Conservation (phyloP, 1,284 basidiomycete genomes). For the Microstroma glucosiphilum region DNA sequence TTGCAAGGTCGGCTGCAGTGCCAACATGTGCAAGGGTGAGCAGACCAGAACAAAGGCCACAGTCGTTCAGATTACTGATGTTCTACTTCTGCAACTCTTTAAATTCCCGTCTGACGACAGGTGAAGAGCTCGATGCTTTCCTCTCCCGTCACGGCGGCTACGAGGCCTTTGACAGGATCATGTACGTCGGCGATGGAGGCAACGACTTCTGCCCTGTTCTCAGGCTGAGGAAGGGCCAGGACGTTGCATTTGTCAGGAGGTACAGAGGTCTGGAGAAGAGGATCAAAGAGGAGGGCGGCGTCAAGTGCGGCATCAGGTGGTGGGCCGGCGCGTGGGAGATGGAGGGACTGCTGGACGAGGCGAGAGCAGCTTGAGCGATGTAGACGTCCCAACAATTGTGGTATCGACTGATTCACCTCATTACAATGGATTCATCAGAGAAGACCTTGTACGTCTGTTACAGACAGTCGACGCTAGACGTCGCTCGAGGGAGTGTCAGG, state of each 20-base stretch:
- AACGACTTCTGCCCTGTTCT: slow-evolving; percentile 94
- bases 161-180: slow-evolving; percentile 65
- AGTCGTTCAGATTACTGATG: neutral
- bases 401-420: too few relatives aligned
- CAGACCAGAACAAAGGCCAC: neutral
- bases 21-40: slow-evolving; percentile 96
- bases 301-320: slow-evolving; percentile 39
- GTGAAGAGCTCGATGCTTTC: slow-evolving; percentile 80
- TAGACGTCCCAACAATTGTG: neutral
- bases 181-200: slow-evolving; percentile 87
- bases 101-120: slow-evolving; percentile 52
- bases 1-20: slow-evolving; percentile 80
- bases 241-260: slow-evolving; percentile 44
- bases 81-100: neutral
- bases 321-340: slow-evolving; percentile 50
- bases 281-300: slow-evolving; percentile 33
- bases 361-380: neutral
- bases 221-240: slow-evolving; percentile 55
- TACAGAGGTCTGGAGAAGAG: slow-evolving; percentile 43
- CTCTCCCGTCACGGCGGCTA: slow-evolving; percentile 63
- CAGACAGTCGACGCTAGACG: too few relatives aligned
- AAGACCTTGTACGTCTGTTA: too few relatives aligned
- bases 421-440: too few relatives aligned
- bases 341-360: slow-evolving; percentile 4
- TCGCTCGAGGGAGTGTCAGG: too few relatives aligned